Evolutionary conservation across 2,329 filamentous ascomycete species (phyloP).

Genomic region (Ceratocystis papillata): DNA sequence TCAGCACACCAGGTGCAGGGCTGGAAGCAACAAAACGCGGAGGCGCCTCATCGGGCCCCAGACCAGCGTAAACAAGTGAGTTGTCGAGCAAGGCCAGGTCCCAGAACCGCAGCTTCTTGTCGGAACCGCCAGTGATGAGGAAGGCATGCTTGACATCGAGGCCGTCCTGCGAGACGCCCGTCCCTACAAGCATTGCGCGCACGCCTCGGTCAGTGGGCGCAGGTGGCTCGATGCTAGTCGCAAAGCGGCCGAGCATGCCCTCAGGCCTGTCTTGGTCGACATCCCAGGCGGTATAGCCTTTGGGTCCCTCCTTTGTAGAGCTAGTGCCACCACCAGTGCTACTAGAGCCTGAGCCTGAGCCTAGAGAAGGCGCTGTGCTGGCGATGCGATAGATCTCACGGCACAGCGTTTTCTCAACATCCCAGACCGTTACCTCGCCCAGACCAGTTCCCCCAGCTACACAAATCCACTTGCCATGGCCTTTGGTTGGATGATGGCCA

Average conservation of each 20-base stretch:
- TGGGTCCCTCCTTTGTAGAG: conserved; percentile 38
- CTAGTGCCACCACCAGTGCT: background rate
- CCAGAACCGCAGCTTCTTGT: conserved; percentile 91
- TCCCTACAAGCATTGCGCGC: conserved; percentile 61
- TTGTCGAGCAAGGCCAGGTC: conserved; percentile 68
- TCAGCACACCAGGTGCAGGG: conserved; percentile 49
- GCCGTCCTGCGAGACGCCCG: conserved; percentile 59
- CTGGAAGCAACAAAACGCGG: conserved; percentile 61
- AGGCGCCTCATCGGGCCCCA: conserved; percentile 56
- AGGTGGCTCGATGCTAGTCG: conserved; percentile 56
- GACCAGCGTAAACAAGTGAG: conserved; percentile 70
- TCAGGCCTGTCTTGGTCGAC: conserved; percentile 84
- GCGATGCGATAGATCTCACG: conserved; percentile 72
- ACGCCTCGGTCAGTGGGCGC: conserved; percentile 50
- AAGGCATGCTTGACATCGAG: conserved; percentile 69
- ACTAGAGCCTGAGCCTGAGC: background rate
- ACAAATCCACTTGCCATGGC: conserved; percentile 73
- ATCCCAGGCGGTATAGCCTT: conserved; percentile 71
- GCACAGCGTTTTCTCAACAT: conserved; percentile 80
- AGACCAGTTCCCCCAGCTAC: conserved; percentile 78
- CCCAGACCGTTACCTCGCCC: conserved; percentile 90
- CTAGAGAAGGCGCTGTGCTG: background rate
- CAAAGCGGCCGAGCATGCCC: conserved; percentile 76
- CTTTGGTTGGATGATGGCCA: conserved; percentile 64
- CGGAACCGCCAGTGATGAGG: conserved; percentile 75